Percentiles rank a stretch among this genome's conserved stretches.
Conservation (phyloP, 176 grass and related monocot genomes). For the Typha latifolia region DNA sequence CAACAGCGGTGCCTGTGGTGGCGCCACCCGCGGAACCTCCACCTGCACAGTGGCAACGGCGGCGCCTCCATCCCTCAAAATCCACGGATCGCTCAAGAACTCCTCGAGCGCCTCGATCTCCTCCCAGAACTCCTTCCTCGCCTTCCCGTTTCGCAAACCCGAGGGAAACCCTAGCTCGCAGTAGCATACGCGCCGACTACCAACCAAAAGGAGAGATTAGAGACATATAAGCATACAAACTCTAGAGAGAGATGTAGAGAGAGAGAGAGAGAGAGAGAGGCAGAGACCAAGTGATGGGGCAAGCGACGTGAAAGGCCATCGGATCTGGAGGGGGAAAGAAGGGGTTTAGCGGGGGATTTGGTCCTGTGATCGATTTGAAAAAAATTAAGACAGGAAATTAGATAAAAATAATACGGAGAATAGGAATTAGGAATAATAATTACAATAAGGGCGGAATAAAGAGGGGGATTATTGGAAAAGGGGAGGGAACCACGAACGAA, state of each 20-base stretch:
- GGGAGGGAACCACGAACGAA: too few relatives aligned
- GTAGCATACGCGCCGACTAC: conserved; percentile 41
- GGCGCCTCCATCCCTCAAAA: not conserved
- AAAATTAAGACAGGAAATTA: not conserved
- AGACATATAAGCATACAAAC: not conserved
- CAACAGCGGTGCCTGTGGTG: not conserved
- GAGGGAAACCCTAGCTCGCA: conserved; percentile 36
- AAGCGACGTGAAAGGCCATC: conserved; percentile 53
- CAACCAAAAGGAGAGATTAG: conserved; percentile 9
- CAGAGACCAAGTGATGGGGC: conserved; percentile 41
- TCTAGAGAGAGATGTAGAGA: not conserved
- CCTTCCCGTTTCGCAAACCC: conserved; percentile 8
- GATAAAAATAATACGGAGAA: too few relatives aligned
- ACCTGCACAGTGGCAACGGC: conserved; percentile 18
- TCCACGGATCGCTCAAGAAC: conserved; percentile 40
- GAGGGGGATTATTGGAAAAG: too few relatives aligned
- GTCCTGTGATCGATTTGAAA: conserved; percentile 16
- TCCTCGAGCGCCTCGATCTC: conserved; percentile 32
- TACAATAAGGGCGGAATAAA: not conserved
- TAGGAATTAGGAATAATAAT: not conserved
- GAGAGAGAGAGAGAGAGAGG: conserved; percentile 1
- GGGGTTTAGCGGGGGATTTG: not conserved
- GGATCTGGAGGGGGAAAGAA: not conserved
- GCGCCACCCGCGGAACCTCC: conserved; percentile 7
- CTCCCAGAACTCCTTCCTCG: conserved; percentile 6